A percentile compares a stretch with the other conserved stretches of the same genome.
Conservation (phyloP, 441 rosid species). For the Mallotus repandus region DNA sequence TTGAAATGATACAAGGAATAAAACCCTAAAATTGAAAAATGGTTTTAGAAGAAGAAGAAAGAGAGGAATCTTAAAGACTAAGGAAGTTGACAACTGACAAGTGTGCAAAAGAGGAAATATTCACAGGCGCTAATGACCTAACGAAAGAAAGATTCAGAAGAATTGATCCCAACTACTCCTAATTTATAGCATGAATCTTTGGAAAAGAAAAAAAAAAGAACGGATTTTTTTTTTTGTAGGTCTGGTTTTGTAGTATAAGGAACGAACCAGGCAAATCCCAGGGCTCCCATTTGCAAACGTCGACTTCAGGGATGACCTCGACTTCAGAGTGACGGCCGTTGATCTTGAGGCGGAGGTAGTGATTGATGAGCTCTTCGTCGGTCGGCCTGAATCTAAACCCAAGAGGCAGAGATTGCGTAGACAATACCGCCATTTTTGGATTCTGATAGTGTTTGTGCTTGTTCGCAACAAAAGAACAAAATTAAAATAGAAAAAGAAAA, state of each 20-base stretch:
- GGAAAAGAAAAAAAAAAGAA: background rate
- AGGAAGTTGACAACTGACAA: conserved; percentile 4
- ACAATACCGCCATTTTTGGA: conserved; percentile 32
- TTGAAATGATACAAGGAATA: no score
- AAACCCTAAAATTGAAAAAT: conserved; percentile 6
- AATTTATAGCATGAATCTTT: no score
- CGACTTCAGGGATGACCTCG: conserved; percentile 69
- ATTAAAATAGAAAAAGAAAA: no score
- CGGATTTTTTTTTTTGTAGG: background rate
- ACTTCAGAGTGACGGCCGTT: conserved; percentile 76
- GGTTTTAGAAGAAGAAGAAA: background rate
- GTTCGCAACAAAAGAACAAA: no score
- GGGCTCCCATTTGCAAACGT: conserved; percentile 92
- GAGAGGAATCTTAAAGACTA: conserved; percentile 22
- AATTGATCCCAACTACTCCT: background rate
- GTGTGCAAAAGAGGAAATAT: conserved; percentile 16
- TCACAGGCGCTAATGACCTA: background rate
- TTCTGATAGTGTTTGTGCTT: no score
- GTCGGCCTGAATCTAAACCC: conserved; percentile 91
- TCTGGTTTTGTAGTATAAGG: background rate
- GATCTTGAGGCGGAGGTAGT: conserved; percentile 77
- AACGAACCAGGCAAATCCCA: conserved; percentile 82
- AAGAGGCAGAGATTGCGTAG: conserved; percentile 57
- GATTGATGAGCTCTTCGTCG: conserved; percentile 81
- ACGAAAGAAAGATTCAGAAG: conserved; percentile 32